Conservation (phyloP, 2,329 filamentous ascomycete species). For the Dactylella cylindrospora region DNA sequence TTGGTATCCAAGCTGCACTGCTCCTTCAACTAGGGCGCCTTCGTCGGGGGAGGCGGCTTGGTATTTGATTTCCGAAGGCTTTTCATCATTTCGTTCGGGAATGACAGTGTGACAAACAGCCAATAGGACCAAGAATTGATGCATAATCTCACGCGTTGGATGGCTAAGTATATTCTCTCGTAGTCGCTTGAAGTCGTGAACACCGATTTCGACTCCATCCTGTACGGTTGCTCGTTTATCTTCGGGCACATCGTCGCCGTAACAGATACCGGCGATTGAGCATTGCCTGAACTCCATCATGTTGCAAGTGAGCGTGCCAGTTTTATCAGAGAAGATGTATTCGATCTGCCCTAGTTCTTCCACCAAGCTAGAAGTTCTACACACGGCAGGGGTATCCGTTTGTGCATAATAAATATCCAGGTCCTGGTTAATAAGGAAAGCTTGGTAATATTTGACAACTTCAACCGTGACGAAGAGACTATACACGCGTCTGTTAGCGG, state of each 20-base stretch:
- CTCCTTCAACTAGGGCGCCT: conserved; percentile 92
- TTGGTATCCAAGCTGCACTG: conserved; percentile 78
- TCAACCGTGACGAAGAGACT: conserved; percentile 91
- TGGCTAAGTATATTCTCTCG: conserved; percentile 68
- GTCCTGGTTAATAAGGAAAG: conserved; percentile 96
- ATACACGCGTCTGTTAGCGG: conserved; percentile 29
- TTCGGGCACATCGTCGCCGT: conserved; percentile 87
- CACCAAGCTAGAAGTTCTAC: conserved; percentile 91
- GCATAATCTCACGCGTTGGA: conserved; percentile 62
- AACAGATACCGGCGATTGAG: conserved; percentile 89
- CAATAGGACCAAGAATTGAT: conserved; percentile 85
- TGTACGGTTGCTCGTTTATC: conserved; percentile 78
- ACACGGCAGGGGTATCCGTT: conserved; percentile 92
- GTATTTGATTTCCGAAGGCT: conserved; percentile 83
- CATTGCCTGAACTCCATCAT: conserved; percentile 98
- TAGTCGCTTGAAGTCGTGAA: conserved; percentile 80
- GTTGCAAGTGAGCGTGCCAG: conserved; percentile 94
- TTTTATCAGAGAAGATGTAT: conserved; percentile 98
- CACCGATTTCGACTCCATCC: conserved; percentile 73
- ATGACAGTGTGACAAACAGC: conserved; percentile 96
- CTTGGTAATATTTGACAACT: conserved; percentile 96
- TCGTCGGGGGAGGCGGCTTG: conserved; percentile 97
- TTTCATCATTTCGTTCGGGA: conserved; percentile 79
- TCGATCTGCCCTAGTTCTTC: conserved; percentile 98
- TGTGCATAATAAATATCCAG: conserved; percentile 97